Conservation (phyloP, 108 stramenopile species). For the Pseudonitzschia multiseries region DNA sequence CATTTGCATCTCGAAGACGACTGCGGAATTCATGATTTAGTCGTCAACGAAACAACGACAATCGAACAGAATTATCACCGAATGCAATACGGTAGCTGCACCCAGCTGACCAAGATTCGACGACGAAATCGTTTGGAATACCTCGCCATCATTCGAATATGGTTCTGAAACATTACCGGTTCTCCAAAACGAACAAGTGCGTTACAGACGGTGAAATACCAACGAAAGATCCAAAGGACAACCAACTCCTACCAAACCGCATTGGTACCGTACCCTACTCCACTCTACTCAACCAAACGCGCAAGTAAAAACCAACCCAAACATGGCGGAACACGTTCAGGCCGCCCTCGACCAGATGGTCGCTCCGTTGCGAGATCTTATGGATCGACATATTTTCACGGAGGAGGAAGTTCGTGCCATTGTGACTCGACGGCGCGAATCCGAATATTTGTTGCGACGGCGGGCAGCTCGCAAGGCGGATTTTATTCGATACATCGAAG, state of each 20-base stretch:
- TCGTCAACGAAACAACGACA: too few relatives aligned
- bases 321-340: conserved; percentile 89
- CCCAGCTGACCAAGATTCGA: too few relatives aligned
- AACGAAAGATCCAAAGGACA: too few relatives aligned
- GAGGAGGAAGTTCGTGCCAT: conserved; percentile 69
- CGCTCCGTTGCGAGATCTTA: conserved; percentile 71
- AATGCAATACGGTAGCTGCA: too few relatives aligned
- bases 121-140: too few relatives aligned
- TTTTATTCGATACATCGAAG: conserved; percentile 77
- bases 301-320: neutral
- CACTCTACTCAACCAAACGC: neutral
- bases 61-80: too few relatives aligned
- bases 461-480: conserved; percentile 61
- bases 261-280: too few relatives aligned
- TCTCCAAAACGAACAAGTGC: neutral
- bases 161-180: too few relatives aligned
- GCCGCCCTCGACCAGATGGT: conserved; percentile 86
- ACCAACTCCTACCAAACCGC: too few relatives aligned
- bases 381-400: conserved; percentile 70
- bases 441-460: conserved; percentile 77
- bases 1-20: too few relatives aligned
- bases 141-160: too few relatives aligned
- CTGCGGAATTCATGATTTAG: too few relatives aligned
- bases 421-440: conserved; percentile 78
- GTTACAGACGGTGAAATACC: neutral